Evolutionary conservation across 139 green algal genomes (phyloP).

Genomic region (Chlorella sp.): DNA sequence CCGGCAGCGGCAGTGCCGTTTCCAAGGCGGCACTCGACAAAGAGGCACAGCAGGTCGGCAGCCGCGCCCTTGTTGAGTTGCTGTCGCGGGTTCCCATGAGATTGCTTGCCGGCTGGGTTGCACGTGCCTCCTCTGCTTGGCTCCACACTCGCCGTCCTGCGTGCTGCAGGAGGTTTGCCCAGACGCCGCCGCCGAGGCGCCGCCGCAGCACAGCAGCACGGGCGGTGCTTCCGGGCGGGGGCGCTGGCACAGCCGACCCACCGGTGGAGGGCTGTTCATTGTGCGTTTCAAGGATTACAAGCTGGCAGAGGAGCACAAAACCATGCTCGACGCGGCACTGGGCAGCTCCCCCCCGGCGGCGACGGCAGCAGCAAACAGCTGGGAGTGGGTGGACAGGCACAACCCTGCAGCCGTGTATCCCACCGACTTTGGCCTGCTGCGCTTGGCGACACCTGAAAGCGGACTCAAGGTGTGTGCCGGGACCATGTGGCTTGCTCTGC

Average conservation of each 20-base stretch:
- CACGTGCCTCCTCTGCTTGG: neutral
- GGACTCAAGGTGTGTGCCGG: conserved; percentile 40
- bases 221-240: too few species aligned
- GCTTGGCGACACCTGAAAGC: neutral
- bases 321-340: conserved; percentile 41
- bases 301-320: conserved; percentile 43
- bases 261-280: conserved; percentile 51
- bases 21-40: too few species aligned
- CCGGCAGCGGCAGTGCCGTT: neutral
- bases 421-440: conserved; percentile 88
- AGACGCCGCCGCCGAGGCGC: neutral
- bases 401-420: conserved; percentile 71
- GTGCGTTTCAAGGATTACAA: conserved; percentile 76
- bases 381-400: conserved; percentile 70
- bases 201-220: neutral
- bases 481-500: too few species aligned
- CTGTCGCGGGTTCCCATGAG: too few species aligned
- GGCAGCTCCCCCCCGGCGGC: neutral
- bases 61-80: too few species aligned
- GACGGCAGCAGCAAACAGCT: conserved; percentile 34
- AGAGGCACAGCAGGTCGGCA: too few species aligned
- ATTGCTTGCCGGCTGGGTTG: neutral
- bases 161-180: neutral
- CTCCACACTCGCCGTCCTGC: neutral
- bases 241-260: neutral